Evolutionary conservation across 129 eudicot species (phyloP), one percentile per base, ranked within the genome.

Genomic region (Scalesia atractyloides): DNA sequence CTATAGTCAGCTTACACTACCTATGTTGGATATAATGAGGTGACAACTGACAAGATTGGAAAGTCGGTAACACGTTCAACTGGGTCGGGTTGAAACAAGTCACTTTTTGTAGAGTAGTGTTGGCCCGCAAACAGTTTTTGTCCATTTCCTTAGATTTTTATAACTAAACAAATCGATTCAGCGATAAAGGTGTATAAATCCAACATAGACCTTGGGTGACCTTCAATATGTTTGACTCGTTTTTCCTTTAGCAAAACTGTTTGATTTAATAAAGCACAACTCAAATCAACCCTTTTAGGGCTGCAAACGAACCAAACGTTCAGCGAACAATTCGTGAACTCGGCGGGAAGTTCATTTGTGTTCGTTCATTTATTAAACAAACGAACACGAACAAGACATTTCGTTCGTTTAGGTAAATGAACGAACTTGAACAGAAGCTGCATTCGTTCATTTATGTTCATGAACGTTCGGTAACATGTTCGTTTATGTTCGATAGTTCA

Each of bases 1-100:
- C 66, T 16, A 68, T 14, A 49, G 62, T 84, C 73, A 84, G 73
- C 59, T 56, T 19, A 33, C 63, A 33, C 17, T 37, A n/a, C 54
- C 68, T 37, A n/a, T 37, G 0, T 22, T 39, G 30, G n/a, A 34
- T 44, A 7, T 34, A 22, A 58, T 5, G 37, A 68, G 58, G 73
- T 68, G 73, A 33, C 61, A 68, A n/a, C 61, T 68, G 73, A 33
- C 61, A 68, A n/a, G 2, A 50, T 26, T 2, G n/a, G 30, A 16
- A 12, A 16, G 59, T 24, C 9, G 20, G 43, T 18, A 33, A 63
- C 49, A 63, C 1, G 66, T 14, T 7, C 4, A n/a, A 14, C 22
- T 12, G 12, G 44, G 67, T 15, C 13, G 12, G 4, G 47, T 61
- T 61, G 41, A 61, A 61, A 15, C 39, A 61, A 12, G 64, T 58